Evolutionary conservation across 2,329 filamentous ascomycete species (phyloP).

Genomic region (Macrophomina pseudophaseolina): DNA sequence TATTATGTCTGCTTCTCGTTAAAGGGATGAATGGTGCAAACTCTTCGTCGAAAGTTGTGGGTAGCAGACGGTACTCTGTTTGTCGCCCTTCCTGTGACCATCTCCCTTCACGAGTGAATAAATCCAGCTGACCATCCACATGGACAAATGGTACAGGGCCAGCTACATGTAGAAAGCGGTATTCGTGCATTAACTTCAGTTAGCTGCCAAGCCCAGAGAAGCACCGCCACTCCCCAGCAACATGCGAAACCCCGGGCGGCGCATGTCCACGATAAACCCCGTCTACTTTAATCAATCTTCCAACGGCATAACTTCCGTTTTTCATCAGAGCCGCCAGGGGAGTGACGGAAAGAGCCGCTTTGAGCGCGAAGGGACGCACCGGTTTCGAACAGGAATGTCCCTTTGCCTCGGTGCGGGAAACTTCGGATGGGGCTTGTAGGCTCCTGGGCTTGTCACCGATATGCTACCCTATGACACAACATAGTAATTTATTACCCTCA

Average conservation of each 20-base stretch:
- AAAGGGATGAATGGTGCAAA: too few relatives aligned
- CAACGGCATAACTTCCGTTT: background rate
- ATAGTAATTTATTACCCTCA: background rate
- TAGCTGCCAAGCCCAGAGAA: background rate
- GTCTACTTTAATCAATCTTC: background rate
- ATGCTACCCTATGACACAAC: conserved; percentile 5
- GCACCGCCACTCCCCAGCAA: conserved; percentile 1
- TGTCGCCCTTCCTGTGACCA: too few relatives aligned
- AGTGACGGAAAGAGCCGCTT: background rate
- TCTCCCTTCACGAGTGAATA: too few relatives aligned
- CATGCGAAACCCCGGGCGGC: conserved; percentile 1
- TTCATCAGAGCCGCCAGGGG: background rate
- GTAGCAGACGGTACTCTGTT: too few relatives aligned
- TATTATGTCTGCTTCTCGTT: too few relatives aligned
- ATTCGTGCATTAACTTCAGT: background rate
- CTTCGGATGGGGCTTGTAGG: conserved; percentile 8
- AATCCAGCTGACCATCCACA: background rate
- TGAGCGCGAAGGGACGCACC: background rate
- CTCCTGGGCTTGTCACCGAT: conserved; percentile 2
- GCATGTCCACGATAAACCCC: background rate
- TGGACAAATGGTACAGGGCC: background rate
- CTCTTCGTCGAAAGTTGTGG: too few relatives aligned
- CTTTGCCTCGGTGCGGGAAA: conserved; percentile 30
- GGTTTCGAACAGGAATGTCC: conserved; percentile 27
- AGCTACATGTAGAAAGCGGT: background rate